A percentile compares a stretch with the other conserved stretches of the same genome.
Conservation (phyloP, 2,329 filamentous ascomycete species). For the Monosporascus sp. region DNA sequence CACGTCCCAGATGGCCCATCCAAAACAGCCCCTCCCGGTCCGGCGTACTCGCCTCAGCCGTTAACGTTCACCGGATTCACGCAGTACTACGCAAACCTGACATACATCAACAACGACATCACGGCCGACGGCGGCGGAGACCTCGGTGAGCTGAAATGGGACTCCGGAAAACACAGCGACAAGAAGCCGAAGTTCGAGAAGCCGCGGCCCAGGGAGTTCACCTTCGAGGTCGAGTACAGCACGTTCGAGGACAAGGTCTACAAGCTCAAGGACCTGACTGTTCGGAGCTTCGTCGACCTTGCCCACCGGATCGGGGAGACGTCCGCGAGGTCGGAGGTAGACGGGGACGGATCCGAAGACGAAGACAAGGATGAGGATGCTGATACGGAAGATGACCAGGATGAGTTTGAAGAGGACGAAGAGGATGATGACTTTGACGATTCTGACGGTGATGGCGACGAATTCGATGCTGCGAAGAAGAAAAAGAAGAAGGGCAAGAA, state of each 20-base stretch:
- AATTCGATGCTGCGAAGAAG: constrained; percentile 15
- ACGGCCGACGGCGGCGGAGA: constrained; percentile 21
- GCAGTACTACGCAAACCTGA: constrained; percentile 95
- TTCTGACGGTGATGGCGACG: constrained; percentile 20
- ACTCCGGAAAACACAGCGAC: constrained; percentile 56
- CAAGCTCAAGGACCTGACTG: constrained; percentile 74
- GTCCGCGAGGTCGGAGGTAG: constrained; percentile 20
- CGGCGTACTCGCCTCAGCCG: constrained; percentile 82
- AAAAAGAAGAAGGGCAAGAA: constrained; percentile 53
- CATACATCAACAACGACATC: constrained; percentile 73
- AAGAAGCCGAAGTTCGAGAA: constrained; percentile 49
- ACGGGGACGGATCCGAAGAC: constrained; percentile 18
- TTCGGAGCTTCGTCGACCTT: constrained; percentile 72
- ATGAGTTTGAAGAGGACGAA: constrained; percentile 18
- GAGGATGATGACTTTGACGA: constrained; percentile 19
- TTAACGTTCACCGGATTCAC: constrained; percentile 75
- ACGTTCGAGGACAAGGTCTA: constrained; percentile 74
- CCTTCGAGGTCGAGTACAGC: constrained; percentile 79
- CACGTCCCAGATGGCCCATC: constrained; percentile 67
- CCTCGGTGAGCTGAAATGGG: constrained; percentile 45
- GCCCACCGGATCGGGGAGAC: constrained; percentile 69
- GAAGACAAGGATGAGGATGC: constrained; percentile 20
- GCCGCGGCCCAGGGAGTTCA: constrained; percentile 58
- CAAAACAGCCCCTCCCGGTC: constrained; percentile 69
- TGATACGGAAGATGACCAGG: constrained; percentile 14